Evolutionary conservation across 176 grass and related monocot species (phyloP), one percentile per base, ranked within the genome.

Genomic region (Carex littledalei): DNA sequence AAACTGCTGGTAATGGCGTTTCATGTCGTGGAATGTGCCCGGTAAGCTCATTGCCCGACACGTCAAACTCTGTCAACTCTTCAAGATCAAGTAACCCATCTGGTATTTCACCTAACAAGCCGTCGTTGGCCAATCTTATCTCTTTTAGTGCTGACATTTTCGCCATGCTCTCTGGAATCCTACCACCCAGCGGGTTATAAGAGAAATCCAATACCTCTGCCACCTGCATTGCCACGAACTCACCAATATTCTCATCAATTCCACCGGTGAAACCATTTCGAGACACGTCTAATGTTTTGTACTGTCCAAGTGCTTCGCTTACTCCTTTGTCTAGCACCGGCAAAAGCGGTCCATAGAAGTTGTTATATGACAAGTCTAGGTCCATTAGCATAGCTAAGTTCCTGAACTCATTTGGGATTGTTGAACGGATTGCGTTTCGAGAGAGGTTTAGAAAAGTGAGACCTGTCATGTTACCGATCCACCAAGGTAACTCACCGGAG

Each of bases 371-470:
- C 41, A 87, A 72, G 74, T 90, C 89, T 17, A 90, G 43, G 53
- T 90, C 89, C 89, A 90, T 90, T 29, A 90, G 81, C 75, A 67
- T 71, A 37, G 76, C 82, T 41, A 90, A 72, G 55, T 87, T 87
- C 85, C 61, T 85, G 89, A 90, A 90, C 39, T 73, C 82, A 11
- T 85, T 67, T 1, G 86, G 89, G 43, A 90, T 82, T 43, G 37
- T 45, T 17, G 85, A 85, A 29, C 21, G 41, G 21, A 90, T 81
- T 34, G 22, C 73, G 16, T 90, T 87, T 39, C 54, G 21, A 17
- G 89, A 90, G 37, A 90, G 81, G 73, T 90, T 90, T 60, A 90
- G 81, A 24, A 81, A 77, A n/a, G 81, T 61, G 65, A 90, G 89
- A 22, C 34, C 64, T 1, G 81, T 90, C 85, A 90, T 85, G 85